Evolutionary conservation across 805 yeast species (phyloP), one percentile per base, ranked within the genome.

Genomic region (Ogataea haglerorum): DNA sequence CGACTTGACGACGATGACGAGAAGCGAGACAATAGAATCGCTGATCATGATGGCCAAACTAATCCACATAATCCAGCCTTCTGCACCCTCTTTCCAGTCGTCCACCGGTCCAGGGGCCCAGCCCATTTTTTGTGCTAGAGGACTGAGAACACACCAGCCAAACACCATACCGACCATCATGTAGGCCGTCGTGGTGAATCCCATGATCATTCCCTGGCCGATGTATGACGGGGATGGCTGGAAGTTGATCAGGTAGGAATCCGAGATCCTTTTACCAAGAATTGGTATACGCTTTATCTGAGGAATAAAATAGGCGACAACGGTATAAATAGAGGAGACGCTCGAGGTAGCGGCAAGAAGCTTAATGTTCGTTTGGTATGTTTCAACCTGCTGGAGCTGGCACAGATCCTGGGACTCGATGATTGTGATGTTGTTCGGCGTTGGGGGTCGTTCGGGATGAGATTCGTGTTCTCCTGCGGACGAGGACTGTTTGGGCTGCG

Each of bases 161-260:
- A 90, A 56, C 1, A 91, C 47, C 16, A 95, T 80, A 2, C 99
- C 99, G 51, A 88, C 73, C 30, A 91, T 64, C 99, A 91, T 91
- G 47, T 89, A 85, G 8, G 87, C 72, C 0, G 89, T 95, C 0
- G 98, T 89, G 2, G 90, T 86, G 6, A 89, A 67, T 0, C 99
- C 99, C 99, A 91, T 91, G 42, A 91, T 91, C 29, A 93, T 88
- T 4, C 99, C 99, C 63, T 91, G 99, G 2, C 99, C 99, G 25
- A 93, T 75, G 58, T 91, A 91, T 0, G 98, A 98, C 0, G 99
- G 99, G 0, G 96, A 88, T 0, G 96, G 96, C 60, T 93, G 96
- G 45, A 93, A 75, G 44, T 84, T 81, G 93, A 97, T 86, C 33
- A 85, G 70, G 62, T 86, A 85, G 13, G 70, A 63, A 15, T 64